A percentile compares a stretch with the other conserved stretches of the same genome.
Evolutionary conservation across 176 grass and related monocot genomes (phyloP).

Genomic region (Rhipidocladum racemiflorum): DNA sequence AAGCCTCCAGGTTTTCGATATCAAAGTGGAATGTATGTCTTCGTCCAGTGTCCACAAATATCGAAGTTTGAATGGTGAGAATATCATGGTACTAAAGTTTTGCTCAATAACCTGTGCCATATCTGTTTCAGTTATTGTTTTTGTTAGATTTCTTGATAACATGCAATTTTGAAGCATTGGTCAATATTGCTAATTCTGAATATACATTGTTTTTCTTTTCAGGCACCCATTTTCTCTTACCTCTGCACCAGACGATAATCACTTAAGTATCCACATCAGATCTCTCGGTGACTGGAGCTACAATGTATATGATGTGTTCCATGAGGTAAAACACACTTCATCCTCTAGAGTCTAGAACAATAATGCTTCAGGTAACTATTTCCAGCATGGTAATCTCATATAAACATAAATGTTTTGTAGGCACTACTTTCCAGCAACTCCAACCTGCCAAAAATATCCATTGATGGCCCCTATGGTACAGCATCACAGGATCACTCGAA

Average conservation of each 20-base stretch:
- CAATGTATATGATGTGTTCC: conserved; percentile 59
- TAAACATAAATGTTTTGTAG: conserved; percentile 30
- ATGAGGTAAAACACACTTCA: conserved; percentile 34
- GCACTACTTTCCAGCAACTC: conserved; percentile 37
- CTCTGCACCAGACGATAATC: conserved; percentile 64
- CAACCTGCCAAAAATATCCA: conserved; percentile 47
- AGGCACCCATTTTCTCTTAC: conserved; percentile 80
- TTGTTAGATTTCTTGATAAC: not conserved
- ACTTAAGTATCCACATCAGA: conserved; percentile 67
- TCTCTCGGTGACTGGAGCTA: conserved; percentile 78
- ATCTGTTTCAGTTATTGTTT: not conserved
- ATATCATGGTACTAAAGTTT: not conserved
- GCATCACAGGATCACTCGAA: conserved; percentile 50
- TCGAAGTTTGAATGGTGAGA: conserved; percentile 67
- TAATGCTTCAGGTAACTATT: not conserved
- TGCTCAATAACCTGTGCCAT: not conserved
- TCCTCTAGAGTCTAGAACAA: not conserved
- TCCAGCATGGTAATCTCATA: not conserved
- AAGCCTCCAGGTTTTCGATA: conserved; percentile 56
- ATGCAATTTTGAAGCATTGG: not conserved
- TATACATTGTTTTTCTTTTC: not conserved
- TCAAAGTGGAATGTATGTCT: conserved; percentile 68
- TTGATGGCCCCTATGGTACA: conserved; percentile 66
- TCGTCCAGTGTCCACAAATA: conserved; percentile 60
- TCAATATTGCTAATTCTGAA: not conserved